Base-by-base conservation (phyloP, 257 asterid genomes). In the Leonotis leonurus region DNA sequence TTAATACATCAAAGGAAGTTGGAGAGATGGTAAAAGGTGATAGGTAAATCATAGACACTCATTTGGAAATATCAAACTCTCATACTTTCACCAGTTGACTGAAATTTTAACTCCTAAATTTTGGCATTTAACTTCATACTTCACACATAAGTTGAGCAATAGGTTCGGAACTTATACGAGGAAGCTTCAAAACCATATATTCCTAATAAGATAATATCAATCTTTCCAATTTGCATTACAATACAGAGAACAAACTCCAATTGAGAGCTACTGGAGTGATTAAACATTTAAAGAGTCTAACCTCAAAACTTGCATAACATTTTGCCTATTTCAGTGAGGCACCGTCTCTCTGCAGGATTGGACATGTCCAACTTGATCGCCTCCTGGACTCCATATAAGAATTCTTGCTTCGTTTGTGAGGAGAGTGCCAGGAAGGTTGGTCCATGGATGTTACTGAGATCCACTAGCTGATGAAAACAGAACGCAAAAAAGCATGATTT, bases 251-350 rank as follows among this genome's bases (percentile, higher is more conserved):
- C 49, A 45, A 64, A 35, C 39, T 60, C 17, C 54, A 59, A 26
- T 36, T 69, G 30, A 54, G 48, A 41, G 22, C 51, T 35, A 43
- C 53, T 16, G 21, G 43, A 20, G 43, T 18, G 10, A 66, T 55
- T 73, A 58, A 56, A 62, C 46, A 45, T 61, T 43, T 24, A 32
- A 68, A 48, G 56, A 43, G 58, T 65, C 94, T 88, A 74, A 88
- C 89, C 95, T 95, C 93, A 91, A 37, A 77, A 69, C 52, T 80
- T 95, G 68, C 75, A 85, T 79, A 91, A 54, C 20, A 70, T 46
- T 68, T 69, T 78, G 48, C 87, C 87, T 56, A 88, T 78, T 16
- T 88, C 93, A 62, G 74, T 64, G 50, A 81, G 60, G 69, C 75
- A 81, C 65, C 82, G 88, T 75, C 89, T 84, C 61, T 86, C 95